These are phyloP conservation scores for Berkeleyomyces rouxiae DNA, from an alignment of 2,329 filamentous ascomycete genomes.

Conservation along the genomic window DNA sequence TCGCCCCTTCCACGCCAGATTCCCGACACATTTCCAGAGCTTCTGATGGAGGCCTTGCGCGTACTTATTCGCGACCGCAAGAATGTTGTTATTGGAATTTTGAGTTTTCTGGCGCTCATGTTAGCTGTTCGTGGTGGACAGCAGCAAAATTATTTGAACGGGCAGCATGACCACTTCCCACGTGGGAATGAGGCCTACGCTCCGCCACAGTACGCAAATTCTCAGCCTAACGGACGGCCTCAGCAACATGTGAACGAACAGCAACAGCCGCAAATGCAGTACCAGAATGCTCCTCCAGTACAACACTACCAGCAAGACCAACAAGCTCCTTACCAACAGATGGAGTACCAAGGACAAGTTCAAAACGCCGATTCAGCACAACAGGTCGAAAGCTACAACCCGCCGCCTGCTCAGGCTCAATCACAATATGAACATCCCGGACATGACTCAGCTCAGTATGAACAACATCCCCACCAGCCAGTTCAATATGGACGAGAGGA, in stretches of 20 bases:
- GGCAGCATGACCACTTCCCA: constrained; percentile 4
- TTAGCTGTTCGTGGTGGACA: constrained; percentile 26
- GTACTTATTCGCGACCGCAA: constrained; percentile 41
- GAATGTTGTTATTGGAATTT: constrained; percentile 39
- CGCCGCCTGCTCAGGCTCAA: background rate
- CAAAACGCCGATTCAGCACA: background rate
- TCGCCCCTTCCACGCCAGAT: background rate
- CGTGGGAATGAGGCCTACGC: constrained; percentile 7
- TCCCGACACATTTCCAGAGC: constrained; percentile 32
- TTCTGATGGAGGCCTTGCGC: constrained; percentile 36
- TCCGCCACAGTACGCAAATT: background rate
- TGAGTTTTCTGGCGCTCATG: constrained; percentile 37
- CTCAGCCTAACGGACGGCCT: background rate
- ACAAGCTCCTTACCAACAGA: background rate
- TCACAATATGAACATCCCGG: background rate
- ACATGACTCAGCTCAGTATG: background rate
- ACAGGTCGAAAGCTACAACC: background rate
- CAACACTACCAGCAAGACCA: constrained; percentile 1
- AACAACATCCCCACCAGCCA: background rate
- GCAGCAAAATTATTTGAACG: constrained; percentile 16
- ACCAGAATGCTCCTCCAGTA: background rate
- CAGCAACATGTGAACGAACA: constrained; percentile 18
- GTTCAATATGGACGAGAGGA: background rate
- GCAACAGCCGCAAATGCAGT: constrained; percentile 15
- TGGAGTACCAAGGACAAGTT: background rate